Percentiles rank a stretch among this genome's conserved stretches.
Conservation (phyloP, 2,329 filamentous ascomycete species). For the Bipolaris bicolor region DNA sequence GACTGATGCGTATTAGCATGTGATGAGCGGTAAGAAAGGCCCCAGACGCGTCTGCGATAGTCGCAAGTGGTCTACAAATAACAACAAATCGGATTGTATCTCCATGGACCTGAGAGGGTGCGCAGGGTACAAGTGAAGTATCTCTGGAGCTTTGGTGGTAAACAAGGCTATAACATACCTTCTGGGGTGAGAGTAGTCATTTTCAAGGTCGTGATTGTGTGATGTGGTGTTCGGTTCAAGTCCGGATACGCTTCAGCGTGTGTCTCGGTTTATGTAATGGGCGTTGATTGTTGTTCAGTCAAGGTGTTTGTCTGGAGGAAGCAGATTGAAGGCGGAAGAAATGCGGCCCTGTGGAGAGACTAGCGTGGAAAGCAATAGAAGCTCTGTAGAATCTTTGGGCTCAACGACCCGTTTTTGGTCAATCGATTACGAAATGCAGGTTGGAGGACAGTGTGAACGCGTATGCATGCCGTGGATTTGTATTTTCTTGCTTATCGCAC, state of each 20-base stretch:
- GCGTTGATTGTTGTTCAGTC: slow-evolving; percentile 19
- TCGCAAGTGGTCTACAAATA: not conserved
- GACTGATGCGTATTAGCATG: slow-evolving; percentile 62
- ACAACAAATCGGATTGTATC: not conserved
- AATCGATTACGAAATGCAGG: slow-evolving; percentile 20
- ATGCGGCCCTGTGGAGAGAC: slow-evolving; percentile 43
- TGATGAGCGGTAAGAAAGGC: not conserved
- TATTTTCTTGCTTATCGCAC: slow-evolving; percentile 9
- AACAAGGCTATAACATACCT: slow-evolving; percentile 47
- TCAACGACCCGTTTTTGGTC: slow-evolving; percentile 27
- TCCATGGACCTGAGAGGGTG: not conserved
- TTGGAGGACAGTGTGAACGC: not conserved
- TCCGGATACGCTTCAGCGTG: not conserved
- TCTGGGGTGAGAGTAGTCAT: slow-evolving; percentile 49
- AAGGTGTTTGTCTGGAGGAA: slow-evolving; percentile 30
- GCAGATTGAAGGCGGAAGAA: slow-evolving; percentile 43
- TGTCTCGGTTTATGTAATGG: slow-evolving; percentile 3
- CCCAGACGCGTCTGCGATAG: slow-evolving; percentile 6
- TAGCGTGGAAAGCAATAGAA: slow-evolving; percentile 51
- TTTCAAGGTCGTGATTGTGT: slow-evolving; percentile 15
- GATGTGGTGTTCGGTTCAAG: slow-evolving; percentile 4
- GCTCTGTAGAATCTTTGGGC: slow-evolving; percentile 39
- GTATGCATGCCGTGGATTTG: not conserved
- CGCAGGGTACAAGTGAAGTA: not conserved
- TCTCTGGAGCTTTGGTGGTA: slow-evolving; percentile 3